Evolutionary conservation across 1,284 basidiomycete genomes (phyloP), one percentile per base, ranked within the genome.

Genomic region (Ustilago bromivora): DNA sequence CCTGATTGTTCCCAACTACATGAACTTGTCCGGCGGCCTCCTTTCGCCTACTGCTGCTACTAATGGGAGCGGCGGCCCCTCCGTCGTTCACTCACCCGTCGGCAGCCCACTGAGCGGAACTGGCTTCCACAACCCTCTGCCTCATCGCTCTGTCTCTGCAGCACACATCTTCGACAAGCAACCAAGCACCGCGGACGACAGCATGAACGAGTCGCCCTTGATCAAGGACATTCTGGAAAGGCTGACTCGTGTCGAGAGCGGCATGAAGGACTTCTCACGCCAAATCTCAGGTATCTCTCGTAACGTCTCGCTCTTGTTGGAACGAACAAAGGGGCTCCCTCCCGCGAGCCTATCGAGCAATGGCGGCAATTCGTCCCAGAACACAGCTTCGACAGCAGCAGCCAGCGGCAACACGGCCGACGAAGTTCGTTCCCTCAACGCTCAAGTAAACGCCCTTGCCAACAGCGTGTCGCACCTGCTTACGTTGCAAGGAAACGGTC

Each of bases 221-320:
- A 90, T 94, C 70, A 90, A 91, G 71, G 92, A 94, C 70, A 88
- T 94, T 59, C 85, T 94, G 40, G 92, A 93, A 71, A 91, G 93
- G 38, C 89, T 95, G 51, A 86, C 89, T 40, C 90, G 92, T 57
- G 91, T 90, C 85, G 93, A 95, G 86, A 88, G 89, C 66, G 89
- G 90, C 3, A 90, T 91, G 40, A 89, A 90, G 52, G 91, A 94
- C 79, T 91, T 94, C 56, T 91, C 92, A 80, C 89, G 90, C 8
- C 91, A 93, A 79, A 88, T 94, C 43, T 88, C 88, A 8, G 92
- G 93, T 80, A 88, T 95, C 54, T 90, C 91, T 71, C 90, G 90
- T 81, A 94, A 94, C 87, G 90, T 94, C 61, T 90, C 91, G 82
- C 82, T 93, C 13, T 88, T 94, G 60, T 88, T 94, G 46, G 92